phyloP scores from a whole-genome alignment of 2,329 filamentous ascomycete species.

The Bipolaris cookei region DNA sequence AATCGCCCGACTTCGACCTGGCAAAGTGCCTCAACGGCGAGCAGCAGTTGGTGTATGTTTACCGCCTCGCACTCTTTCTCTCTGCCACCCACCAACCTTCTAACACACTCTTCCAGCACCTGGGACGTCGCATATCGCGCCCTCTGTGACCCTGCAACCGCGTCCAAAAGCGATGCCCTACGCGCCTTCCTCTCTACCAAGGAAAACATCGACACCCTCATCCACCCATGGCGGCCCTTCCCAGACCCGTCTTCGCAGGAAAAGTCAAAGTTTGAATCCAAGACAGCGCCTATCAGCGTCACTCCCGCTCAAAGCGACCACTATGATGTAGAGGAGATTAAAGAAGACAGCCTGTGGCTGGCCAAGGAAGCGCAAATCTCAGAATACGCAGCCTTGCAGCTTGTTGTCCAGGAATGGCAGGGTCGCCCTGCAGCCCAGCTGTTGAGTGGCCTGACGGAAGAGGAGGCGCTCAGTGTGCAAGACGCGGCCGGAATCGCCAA shows the following conservation, averaged over 20 bases:
- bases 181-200: constrained; percentile 73
- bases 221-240: constrained; percentile 72
- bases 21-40: constrained; percentile 84
- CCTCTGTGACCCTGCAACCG: constrained; percentile 58
- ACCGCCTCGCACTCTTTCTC: constrained; percentile 8
- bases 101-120: constrained; percentile 62
- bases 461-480: constrained; percentile 77
- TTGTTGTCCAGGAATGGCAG: constrained; percentile 85
- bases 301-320: constrained; percentile 69
- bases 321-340: constrained; percentile 79
- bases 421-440: constrained; percentile 76
- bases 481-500: constrained; percentile 73
- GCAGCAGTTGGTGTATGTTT: constrained; percentile 76
- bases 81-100: not conserved
- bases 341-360: constrained; percentile 85
- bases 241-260: constrained; percentile 65
- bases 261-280: constrained; percentile 78
- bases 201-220: constrained; percentile 71
- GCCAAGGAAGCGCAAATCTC: constrained; percentile 79
- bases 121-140: constrained; percentile 65
- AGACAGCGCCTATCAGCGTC: constrained; percentile 85
- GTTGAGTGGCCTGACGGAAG: constrained; percentile 72
- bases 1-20: constrained; percentile 68
- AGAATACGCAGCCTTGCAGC: constrained; percentile 79
- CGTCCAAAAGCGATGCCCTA: constrained; percentile 51